phyloP scores from a whole-genome alignment of 768 basidiomycete genomes.

The Cantharellus anzutake region DNA sequence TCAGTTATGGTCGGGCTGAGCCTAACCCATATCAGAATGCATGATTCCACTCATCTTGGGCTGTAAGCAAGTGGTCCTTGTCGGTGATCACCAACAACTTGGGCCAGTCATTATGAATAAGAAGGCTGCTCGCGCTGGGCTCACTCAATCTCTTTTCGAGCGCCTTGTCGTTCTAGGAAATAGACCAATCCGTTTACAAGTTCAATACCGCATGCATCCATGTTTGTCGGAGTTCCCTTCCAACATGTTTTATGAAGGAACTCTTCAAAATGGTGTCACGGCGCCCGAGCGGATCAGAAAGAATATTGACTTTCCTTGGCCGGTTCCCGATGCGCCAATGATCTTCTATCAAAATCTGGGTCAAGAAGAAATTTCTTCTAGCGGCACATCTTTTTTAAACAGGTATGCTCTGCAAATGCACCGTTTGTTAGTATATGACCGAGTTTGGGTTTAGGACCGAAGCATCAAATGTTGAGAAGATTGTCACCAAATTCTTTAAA shows the following conservation, averaged over 20 bases:
- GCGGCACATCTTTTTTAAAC: constrained; percentile 96
- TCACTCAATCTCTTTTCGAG: constrained; percentile 96
- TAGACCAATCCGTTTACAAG: constrained; percentile 92
- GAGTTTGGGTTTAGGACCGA: constrained; percentile 50
- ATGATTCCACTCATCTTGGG: constrained; percentile 98
- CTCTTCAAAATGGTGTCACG: constrained; percentile 95
- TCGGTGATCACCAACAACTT: constrained; percentile 93
- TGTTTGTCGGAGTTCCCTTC: constrained; percentile 98
- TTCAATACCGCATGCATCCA: constrained; percentile 99
- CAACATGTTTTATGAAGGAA: constrained; percentile 99
- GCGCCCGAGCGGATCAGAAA: constrained; percentile 93
- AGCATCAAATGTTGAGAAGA: constrained; percentile 98
- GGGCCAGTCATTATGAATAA: constrained; percentile 99
- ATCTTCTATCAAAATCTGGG: constrained; percentile 99
- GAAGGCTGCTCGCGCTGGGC: constrained; percentile 96
- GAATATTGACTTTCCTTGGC: constrained; percentile 99
- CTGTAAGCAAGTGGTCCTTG: constrained; percentile 95
- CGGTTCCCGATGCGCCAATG: constrained; percentile 92
- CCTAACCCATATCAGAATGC: constrained; percentile 42
- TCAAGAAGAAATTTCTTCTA: constrained; percentile 96
- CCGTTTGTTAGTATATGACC: constrained; percentile 11
- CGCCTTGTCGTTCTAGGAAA: constrained; percentile 90
- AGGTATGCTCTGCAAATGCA: constrained; percentile 24
- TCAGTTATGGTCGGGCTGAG: neutral
- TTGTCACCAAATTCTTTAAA: constrained; percentile 99